Evolutionary conservation across 2,329 filamentous ascomycete species (phyloP).

Genomic region (Hypoxylon sp.): DNA sequence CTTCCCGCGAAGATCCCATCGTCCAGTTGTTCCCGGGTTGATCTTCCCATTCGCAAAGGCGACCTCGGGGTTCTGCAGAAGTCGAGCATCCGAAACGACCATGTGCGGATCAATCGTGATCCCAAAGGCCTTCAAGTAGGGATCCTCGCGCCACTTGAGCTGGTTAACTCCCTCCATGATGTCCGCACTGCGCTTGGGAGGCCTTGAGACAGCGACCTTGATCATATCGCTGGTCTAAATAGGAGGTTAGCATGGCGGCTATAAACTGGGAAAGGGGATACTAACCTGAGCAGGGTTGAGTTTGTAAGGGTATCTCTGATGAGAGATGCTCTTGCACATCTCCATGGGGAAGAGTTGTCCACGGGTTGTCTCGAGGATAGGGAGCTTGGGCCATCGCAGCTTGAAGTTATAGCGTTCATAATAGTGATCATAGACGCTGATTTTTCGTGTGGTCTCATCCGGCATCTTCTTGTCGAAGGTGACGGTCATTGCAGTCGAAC

Average conservation of each 20-base stretch:
- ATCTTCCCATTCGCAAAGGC: constrained; percentile 67
- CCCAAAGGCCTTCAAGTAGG: constrained; percentile 75
- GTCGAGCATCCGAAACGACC: constrained; percentile 71
- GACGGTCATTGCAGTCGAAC: constrained; percentile 60
- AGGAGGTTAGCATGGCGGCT: not conserved
- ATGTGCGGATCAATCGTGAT: constrained; percentile 72
- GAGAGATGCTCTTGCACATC: constrained; percentile 58
- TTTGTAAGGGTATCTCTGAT: constrained; percentile 71
- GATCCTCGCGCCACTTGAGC: constrained; percentile 74
- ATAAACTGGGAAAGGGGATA: not conserved
- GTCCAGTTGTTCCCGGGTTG: constrained; percentile 73
- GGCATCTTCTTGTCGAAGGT: constrained; percentile 60
- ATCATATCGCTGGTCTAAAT: constrained; percentile 86
- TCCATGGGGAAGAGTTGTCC: constrained; percentile 69
- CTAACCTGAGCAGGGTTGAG: constrained; percentile 62
- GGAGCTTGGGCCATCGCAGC: constrained; percentile 58
- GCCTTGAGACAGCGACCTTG: constrained; percentile 86
- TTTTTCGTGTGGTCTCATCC: constrained; percentile 51
- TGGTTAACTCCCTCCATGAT: constrained; percentile 74
- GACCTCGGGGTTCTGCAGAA: constrained; percentile 76
- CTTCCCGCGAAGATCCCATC: constrained; percentile 88
- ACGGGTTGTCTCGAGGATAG: constrained; percentile 65
- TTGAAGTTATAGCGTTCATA: constrained; percentile 60
- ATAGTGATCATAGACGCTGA: constrained; percentile 65
- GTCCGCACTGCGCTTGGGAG: constrained; percentile 69